Evolutionary conservation across 23 red algal species (phyloP), one percentile per base, ranked within the genome.

Genomic region (Gracilaria vermiculophylla): DNA sequence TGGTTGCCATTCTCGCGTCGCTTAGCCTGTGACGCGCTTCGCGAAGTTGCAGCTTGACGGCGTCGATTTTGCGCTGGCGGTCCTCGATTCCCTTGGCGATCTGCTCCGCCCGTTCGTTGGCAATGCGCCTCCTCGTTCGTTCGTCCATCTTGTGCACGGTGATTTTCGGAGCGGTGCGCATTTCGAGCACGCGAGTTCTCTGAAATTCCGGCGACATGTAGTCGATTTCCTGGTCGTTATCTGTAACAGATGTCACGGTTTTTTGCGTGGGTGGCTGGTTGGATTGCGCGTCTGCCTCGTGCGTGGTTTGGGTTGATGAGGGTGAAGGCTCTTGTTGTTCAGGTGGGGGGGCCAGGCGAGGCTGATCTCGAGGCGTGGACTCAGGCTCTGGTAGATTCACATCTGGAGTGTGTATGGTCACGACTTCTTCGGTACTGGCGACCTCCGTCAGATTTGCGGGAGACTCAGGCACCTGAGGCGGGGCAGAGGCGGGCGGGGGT

Each of bases 1-100:
- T 52, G 14, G 76, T 81, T 17, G 87, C 87, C 75, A 91, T 70
- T 51, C 71, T 56, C 11, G 87, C 87, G 39, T 91, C 87, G 60
- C 75, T 81, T 3, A 91, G 60, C 32, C 53, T 54, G 51, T 91
- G 87, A 47, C 76, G 74, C 4, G 87, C 87, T 41, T 91, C 87
- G 1, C 55, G 35, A 14, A 91, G 39, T 24, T 75, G 39, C 0
- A 48, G 50, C 32, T 80, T 72, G 35, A 80, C 36, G 43, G 37
- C 60, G 25, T 80, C 87, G 43, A 91, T 81, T 23, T 81, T 60
- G 31, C 23, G 0, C 31, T 80, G 42, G 32, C 76, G 74, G 36
- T 69, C 19, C 14, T 61, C 61, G 5, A 81, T 81, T 36, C 71
- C 45, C 12, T 41, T 57, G 28, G 20, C 28, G 7, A 91, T 52